Evolutionary conservation across 2,329 filamentous ascomycete species (phyloP), one percentile per base, ranked within the genome.

Genomic region (Aspergillus awamori): DNA sequence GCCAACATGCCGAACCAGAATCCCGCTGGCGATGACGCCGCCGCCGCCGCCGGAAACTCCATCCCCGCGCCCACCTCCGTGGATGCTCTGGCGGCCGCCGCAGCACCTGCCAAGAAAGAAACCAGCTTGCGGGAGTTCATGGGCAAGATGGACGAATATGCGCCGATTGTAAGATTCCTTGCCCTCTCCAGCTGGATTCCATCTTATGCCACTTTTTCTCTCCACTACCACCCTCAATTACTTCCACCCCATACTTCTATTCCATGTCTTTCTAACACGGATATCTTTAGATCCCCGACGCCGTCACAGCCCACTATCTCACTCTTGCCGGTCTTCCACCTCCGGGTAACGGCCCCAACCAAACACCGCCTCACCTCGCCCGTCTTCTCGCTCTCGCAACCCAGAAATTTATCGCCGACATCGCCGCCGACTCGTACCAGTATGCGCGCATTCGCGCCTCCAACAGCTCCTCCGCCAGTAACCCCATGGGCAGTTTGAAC

Each of bases 341-440:
- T 1, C 93, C 94, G 43, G 79, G 79, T 5, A 92, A 93, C 41
- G 93, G 92, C 0, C 90, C 95, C 70, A 96, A 93, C 56, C 92
- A 77, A 62, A 82, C 80, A 17, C 80, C 97, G 71, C 89, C 89
- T 20, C 92, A 93, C 61, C 90, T 99, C 28, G 92, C 94, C 22
- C 92, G 94, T 52, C 89, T 99, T 3, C 89, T 99, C 47, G 94
- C 95, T 2, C 90, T 99, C 8, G 95, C 95, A n/a, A 97, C 95
- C 0, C 95, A 99, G 75, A 99, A 99, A 76, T 99, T 99, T 83
- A 91, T 99, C 70, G 93, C 95, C 61, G 95, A 99, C 76, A 92
- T 99, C 67, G 95, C 95, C 1, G 93, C 95, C 60, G 95, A 99
- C 76, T 93, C 95, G 2, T 99, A 99, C 77, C 95, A 99, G 79